phyloP scores from a whole-genome alignment of 176 grass and related monocot species.

The Hordeum marinum region DNA sequence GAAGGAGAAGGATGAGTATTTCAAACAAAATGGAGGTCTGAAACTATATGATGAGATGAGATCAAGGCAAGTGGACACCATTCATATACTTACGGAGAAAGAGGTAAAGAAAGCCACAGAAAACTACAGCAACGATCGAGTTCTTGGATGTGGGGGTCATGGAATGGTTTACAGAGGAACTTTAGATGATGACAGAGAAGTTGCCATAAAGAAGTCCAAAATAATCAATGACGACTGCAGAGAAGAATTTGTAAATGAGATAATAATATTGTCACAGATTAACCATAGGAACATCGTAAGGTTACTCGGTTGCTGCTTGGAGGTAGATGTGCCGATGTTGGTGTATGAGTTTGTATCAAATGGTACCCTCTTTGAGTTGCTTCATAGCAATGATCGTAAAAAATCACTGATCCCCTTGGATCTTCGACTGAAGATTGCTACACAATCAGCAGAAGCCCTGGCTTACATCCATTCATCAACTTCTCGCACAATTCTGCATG shows the following conservation, averaged over 20 bases:
- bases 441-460: conserved; percentile 39
- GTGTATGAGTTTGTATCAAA: conserved; percentile 51
- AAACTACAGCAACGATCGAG: conserved; percentile 25
- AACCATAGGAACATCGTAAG: conserved; percentile 52
- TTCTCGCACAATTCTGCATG: conserved; percentile 38
- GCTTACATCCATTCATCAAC: conserved; percentile 52
- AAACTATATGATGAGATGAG: conserved; percentile 42
- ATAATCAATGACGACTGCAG: conserved; percentile 27
- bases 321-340: conserved; percentile 40
- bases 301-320: conserved; percentile 55
- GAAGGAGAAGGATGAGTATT: conserved; percentile 39
- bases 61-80: conserved; percentile 39
- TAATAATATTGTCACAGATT: conserved; percentile 55
- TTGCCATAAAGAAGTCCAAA: conserved; percentile 53
- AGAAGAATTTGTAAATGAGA: conserved; percentile 59
- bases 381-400: conserved; percentile 12
- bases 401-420: conserved; percentile 22
- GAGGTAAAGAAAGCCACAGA: conserved; percentile 49
- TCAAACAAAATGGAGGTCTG: conserved; percentile 44
- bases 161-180: conserved; percentile 51
- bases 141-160: conserved; percentile 43
- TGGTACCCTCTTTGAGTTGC: conserved; percentile 44
- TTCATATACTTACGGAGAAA: conserved; percentile 27
- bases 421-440: conserved; percentile 41
- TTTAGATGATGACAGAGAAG: conserved; percentile 24